Evolutionary conservation across 2,329 filamentous ascomycete species (phyloP).

Genomic region (Aspergillus proliferans): DNA sequence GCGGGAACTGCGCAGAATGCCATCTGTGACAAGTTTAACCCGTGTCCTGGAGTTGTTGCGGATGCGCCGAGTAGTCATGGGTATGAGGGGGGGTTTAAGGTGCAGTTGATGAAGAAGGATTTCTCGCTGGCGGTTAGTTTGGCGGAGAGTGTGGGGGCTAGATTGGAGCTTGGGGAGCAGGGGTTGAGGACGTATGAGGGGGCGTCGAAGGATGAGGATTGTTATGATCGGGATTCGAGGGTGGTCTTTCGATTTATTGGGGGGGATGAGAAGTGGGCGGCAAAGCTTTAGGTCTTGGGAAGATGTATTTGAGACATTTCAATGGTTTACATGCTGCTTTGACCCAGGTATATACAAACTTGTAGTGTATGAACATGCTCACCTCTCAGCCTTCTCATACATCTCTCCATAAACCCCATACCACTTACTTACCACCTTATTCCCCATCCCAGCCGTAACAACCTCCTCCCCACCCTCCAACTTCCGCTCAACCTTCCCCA

Average conservation of each 20-base stretch:
- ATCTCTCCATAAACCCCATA: constrained; percentile 34
- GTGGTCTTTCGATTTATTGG: constrained; percentile 54
- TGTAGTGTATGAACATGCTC: too few relatives aligned
- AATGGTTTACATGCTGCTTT: too few relatives aligned
- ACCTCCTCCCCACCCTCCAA: constrained; percentile 45
- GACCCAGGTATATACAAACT: too few relatives aligned
- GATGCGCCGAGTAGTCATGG: constrained; percentile 45
- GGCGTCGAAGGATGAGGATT: constrained; percentile 47
- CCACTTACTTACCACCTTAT: constrained; percentile 41
- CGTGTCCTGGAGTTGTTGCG: constrained; percentile 45
- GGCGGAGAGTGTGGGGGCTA: constrained; percentile 48
- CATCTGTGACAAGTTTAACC: constrained; percentile 48
- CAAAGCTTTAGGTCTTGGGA: background rate
- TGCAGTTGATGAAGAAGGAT: constrained; percentile 57
- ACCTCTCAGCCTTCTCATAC: constrained; percentile 13
- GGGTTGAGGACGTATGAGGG: constrained; percentile 49
- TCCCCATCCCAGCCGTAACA: constrained; percentile 43
- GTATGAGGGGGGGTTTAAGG: constrained; percentile 52
- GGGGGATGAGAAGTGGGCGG: constrained; percentile 47
- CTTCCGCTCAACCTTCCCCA: constrained; percentile 41
- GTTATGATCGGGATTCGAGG: constrained; percentile 50
- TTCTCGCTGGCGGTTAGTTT: constrained; percentile 51
- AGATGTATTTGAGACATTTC: too few relatives aligned
- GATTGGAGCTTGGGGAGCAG: constrained; percentile 45
- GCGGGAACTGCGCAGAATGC: constrained; percentile 49